Base-by-base conservation (phyloP, 768 basidiomycete genomes). In the Rhodosporidiobolus odoratus region DNA sequence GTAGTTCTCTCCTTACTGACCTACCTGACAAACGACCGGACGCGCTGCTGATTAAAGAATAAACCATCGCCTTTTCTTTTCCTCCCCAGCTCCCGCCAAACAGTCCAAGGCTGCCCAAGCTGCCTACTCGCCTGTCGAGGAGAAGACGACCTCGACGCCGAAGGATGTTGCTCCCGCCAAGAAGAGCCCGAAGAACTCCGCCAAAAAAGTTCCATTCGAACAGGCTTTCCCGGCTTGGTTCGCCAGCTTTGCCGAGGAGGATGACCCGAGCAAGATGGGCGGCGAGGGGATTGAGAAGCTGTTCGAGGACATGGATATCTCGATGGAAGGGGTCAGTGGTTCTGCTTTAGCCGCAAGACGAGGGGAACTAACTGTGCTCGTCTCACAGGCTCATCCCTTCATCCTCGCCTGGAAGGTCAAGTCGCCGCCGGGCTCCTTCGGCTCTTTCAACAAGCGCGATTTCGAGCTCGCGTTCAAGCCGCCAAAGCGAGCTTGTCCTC, bases 271-370 rank as follows among this genome's bases (percentile, higher is more conserved):
- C 45, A 58, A 48, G 68, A 90, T 92, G 75, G 87, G 86, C 1
- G 84, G 88, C 1, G 89, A 86, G 68, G 89, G 89, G 3, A 86
- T 91, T 71, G 86, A 88, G 78, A 82, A 80, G 62, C 80, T 93
- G 37, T 92, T 88, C 79, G 82, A 73, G 34, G 88, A 91, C 71
- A 85, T 87, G 19, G 81, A 84, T n/a, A 84, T 91, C 56, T 82
- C 88, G 0, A 80, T 92, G 78, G 59, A 68, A 16, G 60, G 66
- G 12, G 50, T 47, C 27, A 19, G 66, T 68, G 32, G 9, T 15
- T 30, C 48, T 17, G 16, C 19, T 19, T 0, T 16, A 2, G 0
- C 3, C 23, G 17, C 52, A 5, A 3, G n/a, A n/a, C n/a, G n/a
- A n/a, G n/a, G n/a, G n/a, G n/a, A 21, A 17, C 53, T 53, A 57